A percentile compares a stretch with the other conserved stretches of the same genome.
Evolutionary conservation across 306 rosid genomes (phyloP).

Genomic region (Geum urbanum): DNA sequence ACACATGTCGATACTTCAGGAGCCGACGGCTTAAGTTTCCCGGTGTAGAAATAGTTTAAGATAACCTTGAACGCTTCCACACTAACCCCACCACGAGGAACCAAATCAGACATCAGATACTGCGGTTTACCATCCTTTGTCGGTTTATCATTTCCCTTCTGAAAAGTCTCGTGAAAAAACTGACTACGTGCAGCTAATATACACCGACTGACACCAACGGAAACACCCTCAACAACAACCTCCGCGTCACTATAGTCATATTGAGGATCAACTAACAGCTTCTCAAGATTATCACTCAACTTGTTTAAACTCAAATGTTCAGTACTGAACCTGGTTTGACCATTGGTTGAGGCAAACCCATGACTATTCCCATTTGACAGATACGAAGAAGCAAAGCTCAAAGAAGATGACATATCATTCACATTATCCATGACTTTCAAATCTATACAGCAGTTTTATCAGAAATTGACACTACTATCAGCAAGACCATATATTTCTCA

Average conservation of each 20-base stretch:
- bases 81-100: slow-evolving; percentile 60
- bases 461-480: slow-evolving; percentile 22
- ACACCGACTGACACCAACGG: slow-evolving; percentile 68
- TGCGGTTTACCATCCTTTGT: slow-evolving; percentile 56
- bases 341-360: slow-evolving; percentile 33
- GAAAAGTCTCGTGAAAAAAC: slow-evolving; percentile 73
- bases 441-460: slow-evolving; percentile 14
- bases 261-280: slow-evolving; percentile 52
- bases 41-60: slow-evolving; percentile 79
- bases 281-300: slow-evolving; percentile 77
- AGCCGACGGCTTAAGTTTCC: slow-evolving; percentile 73
- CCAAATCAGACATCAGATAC: slow-evolving; percentile 66
- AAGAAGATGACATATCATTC: slow-evolving; percentile 62
- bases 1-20: slow-evolving; percentile 76
- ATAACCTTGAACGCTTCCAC: slow-evolving; percentile 61
- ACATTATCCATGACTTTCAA: slow-evolving; percentile 51
- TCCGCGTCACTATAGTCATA: slow-evolving; percentile 72
- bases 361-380: slow-evolving; percentile 67
- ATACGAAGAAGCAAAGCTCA: slow-evolving; percentile 66
- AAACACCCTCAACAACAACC: slow-evolving; percentile 58
- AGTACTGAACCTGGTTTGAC: slow-evolving; percentile 30
- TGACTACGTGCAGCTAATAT: slow-evolving; percentile 71
- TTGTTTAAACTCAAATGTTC: slow-evolving; percentile 59
- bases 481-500: slow-evolving; percentile 13
- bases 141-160: slow-evolving; percentile 41